These are phyloP conservation scores for Fulvia fulva DNA, from an alignment of 2,329 filamentous ascomycete species.

Conservation along the genomic window DNA sequence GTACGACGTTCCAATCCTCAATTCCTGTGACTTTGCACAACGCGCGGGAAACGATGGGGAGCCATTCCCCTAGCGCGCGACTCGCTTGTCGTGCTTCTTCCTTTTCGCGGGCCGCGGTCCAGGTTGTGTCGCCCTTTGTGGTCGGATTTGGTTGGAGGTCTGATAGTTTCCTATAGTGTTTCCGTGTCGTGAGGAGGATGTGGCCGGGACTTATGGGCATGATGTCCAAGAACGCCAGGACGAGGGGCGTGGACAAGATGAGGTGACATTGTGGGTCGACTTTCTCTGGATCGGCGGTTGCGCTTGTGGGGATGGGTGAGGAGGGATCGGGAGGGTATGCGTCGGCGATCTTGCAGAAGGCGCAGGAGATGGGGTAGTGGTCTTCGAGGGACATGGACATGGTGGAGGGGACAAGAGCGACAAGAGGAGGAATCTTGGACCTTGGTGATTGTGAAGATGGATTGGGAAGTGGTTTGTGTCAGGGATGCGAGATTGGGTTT, in stretches of 20 bases:
- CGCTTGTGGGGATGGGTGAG: constrained; percentile 26
- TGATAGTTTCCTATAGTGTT: constrained; percentile 72
- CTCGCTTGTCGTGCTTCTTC: constrained; percentile 20
- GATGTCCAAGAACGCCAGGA: constrained; percentile 90
- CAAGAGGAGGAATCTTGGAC: too few relatives aligned
- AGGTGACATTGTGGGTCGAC: constrained; percentile 48
- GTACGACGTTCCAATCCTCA: constrained; percentile 90
- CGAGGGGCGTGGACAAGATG: constrained; percentile 70
- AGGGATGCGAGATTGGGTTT: background rate
- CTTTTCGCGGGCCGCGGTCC: constrained; percentile 17
- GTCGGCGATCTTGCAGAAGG: constrained; percentile 56
- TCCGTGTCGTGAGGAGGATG: constrained; percentile 73
- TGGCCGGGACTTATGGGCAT: constrained; percentile 81
- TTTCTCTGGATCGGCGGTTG: constrained; percentile 33
- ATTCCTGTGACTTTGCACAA: constrained; percentile 66
- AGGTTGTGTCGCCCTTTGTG: constrained; percentile 11
- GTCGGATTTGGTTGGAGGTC: constrained; percentile 49
- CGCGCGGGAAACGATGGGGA: constrained; percentile 69
- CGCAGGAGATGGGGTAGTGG: constrained; percentile 47
- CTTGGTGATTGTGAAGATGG: background rate
- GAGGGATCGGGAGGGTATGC: constrained; percentile 49
- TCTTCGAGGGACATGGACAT: constrained; percentile 15
- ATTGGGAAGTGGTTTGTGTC: background rate
- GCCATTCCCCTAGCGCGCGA: constrained; percentile 44
- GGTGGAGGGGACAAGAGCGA: background rate